Evolutionary conservation across 495 filamentous ascomycete species (phyloP).

Genomic region (Penicillium atrosanguineum): DNA sequence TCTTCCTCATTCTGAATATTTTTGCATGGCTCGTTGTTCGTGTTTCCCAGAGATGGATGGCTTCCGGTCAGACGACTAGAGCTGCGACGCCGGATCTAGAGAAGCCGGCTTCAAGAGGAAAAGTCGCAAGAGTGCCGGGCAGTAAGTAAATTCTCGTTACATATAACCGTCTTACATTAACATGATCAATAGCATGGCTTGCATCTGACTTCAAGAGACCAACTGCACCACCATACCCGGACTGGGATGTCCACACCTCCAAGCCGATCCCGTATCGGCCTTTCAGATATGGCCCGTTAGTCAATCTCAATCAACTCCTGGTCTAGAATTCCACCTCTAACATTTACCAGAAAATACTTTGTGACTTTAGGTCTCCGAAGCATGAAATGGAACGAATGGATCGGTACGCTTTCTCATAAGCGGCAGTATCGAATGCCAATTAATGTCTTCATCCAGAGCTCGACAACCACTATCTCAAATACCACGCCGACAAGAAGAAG

Average conservation of each 20-base stretch:
- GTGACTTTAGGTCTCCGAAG: conserved; percentile 81
- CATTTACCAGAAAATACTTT: conserved; percentile 52
- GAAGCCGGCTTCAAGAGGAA: conserved; percentile 21
- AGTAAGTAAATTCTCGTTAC: conserved; percentile 21
- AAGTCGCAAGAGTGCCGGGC: conserved; percentile 29
- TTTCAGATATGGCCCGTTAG: conserved; percentile 74
- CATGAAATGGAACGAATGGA: conserved; percentile 82
- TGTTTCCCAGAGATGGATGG: conserved; percentile 27
- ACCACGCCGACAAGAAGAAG: conserved; percentile 68
- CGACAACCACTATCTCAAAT: conserved; percentile 77
- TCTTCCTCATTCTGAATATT: conserved; percentile 23
- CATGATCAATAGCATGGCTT: conserved; percentile 55
- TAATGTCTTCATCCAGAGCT: conserved; percentile 50
- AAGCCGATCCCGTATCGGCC: conserved; percentile 83
- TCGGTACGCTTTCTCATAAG: conserved; percentile 39
- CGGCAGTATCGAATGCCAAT: background rate
- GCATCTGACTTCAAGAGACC: conserved; percentile 69
- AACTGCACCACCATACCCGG: conserved; percentile 60
- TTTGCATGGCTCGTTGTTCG: conserved; percentile 19
- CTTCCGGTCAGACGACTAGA: conserved; percentile 7
- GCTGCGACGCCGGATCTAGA: conserved; percentile 28
- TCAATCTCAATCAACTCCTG: background rate
- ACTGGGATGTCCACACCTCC: conserved; percentile 69
- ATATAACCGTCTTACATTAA: background rate
- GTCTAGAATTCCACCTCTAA: background rate